Conservation (phyloP, 495 filamentous ascomycete species). For the Podospora bellae-mahoneyi region DNA sequence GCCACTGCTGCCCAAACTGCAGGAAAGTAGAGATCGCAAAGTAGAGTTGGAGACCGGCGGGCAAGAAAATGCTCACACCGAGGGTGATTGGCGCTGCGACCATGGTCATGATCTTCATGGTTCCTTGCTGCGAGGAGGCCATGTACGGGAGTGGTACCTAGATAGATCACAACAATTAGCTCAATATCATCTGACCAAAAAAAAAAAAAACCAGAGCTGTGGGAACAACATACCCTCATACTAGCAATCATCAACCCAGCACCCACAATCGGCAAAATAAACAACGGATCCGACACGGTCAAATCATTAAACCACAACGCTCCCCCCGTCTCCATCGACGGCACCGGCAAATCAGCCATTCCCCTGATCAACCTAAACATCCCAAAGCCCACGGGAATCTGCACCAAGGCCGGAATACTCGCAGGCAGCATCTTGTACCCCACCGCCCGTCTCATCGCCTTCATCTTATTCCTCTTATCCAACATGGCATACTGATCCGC, state of each 20-base stretch:
- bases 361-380: slow-evolving; percentile 70
- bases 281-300: slow-evolving; percentile 71
- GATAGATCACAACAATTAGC: slow-evolving; percentile 7
- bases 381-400: slow-evolving; percentile 71
- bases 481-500: slow-evolving; percentile 47
- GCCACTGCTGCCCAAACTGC: slow-evolving; percentile 53
- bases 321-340: slow-evolving; percentile 66
- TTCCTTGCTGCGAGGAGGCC: slow-evolving; percentile 35
- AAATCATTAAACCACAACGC: slow-evolving; percentile 77
- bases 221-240: slow-evolving; percentile 52
- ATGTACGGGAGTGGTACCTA: slow-evolving; percentile 37
- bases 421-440: slow-evolving; percentile 51
- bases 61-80: slow-evolving; percentile 59
- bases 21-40: slow-evolving; percentile 59
- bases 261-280: slow-evolving; percentile 61
- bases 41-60: slow-evolving; percentile 68
- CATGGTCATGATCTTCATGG: slow-evolving; percentile 52
- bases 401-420: slow-evolving; percentile 56
- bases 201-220: not conserved
- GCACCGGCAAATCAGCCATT: slow-evolving; percentile 77
- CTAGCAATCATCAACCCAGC: slow-evolving; percentile 50
- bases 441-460: slow-evolving; percentile 45
- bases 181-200: not conserved
- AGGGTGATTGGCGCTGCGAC: slow-evolving; percentile 61
- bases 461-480: slow-evolving; percentile 45